Conservation (phyloP, 2,329 filamentous ascomycete genomes). For the Trichophyton schoenleinii region DNA sequence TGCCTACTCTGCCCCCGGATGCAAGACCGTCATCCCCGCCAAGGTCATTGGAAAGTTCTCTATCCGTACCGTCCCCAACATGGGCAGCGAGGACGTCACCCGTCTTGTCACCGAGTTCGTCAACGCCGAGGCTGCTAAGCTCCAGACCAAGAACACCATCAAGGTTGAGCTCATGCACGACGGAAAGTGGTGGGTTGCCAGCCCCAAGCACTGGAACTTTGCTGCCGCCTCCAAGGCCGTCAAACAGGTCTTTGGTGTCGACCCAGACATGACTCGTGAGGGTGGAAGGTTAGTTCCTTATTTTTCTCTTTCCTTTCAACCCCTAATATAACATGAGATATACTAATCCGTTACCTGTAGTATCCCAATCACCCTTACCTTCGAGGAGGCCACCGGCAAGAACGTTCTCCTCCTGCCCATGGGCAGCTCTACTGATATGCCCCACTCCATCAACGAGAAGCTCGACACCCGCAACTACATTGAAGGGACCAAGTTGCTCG, state of each 20-base stretch:
- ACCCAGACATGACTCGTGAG: constrained; percentile 91
- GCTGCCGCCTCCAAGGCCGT: constrained; percentile 88
- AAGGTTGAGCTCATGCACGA: constrained; percentile 73
- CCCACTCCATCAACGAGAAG: constrained; percentile 98
- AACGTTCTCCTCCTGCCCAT: constrained; percentile 92
- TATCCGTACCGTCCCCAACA: constrained; percentile 92
- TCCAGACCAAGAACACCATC: constrained; percentile 83
- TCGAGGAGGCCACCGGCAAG: constrained; percentile 95
- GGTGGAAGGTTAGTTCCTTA: constrained; percentile 58
- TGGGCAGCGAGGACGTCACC: constrained; percentile 87
- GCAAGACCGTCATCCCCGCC: constrained; percentile 96
- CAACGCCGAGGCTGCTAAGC: constrained; percentile 69
- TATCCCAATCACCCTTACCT: constrained; percentile 92
- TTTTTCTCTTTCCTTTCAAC: background rate
- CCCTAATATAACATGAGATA: background rate
- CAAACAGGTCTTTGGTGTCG: constrained; percentile 82
- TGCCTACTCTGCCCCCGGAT: constrained; percentile 81
- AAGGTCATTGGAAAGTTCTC: constrained; percentile 98
- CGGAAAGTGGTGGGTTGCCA: constrained; percentile 98
- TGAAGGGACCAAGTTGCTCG: constrained; percentile 89
- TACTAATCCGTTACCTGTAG: constrained; percentile 32
- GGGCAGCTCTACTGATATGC: constrained; percentile 92
- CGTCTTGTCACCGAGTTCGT: constrained; percentile 72
- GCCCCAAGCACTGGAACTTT: constrained; percentile 98
- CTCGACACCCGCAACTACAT: constrained; percentile 96